Percentiles rank a stretch among this genome's conserved stretches.
Conservation (phyloP, 2,329 filamentous ascomycete species). For the Talaromyces albobiverticillius region DNA sequence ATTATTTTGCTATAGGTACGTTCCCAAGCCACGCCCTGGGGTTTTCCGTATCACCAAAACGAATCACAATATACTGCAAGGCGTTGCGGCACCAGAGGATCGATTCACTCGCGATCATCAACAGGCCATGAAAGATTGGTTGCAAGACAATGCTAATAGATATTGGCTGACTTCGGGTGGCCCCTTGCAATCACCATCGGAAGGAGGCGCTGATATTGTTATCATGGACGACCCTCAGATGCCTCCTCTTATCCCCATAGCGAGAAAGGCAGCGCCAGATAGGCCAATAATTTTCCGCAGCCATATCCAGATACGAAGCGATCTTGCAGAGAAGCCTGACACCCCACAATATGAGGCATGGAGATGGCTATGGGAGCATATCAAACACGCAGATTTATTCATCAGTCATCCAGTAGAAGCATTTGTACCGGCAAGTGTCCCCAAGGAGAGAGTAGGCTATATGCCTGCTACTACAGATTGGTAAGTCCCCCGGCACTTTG, state of each 20-base stretch:
- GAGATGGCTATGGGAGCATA: slow-evolving; percentile 70
- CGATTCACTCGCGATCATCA: slow-evolving; percentile 64
- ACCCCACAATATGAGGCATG: slow-evolving; percentile 72
- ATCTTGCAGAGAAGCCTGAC: slow-evolving; percentile 62
- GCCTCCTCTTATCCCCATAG: slow-evolving; percentile 72
- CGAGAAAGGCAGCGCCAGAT: slow-evolving; percentile 68
- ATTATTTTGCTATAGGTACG: slow-evolving; percentile 47
- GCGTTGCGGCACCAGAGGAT: slow-evolving; percentile 64
- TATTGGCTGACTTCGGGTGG: slow-evolving; percentile 71
- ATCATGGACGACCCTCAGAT: slow-evolving; percentile 83
- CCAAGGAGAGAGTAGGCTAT: slow-evolving; percentile 65
- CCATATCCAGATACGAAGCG: slow-evolving; percentile 78
- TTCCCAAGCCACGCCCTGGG: slow-evolving; percentile 74
- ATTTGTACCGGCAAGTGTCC: slow-evolving; percentile 70
- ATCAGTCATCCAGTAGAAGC: slow-evolving; percentile 75
- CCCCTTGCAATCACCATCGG: slow-evolving; percentile 60
- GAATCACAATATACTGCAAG: slow-evolving; percentile 85
- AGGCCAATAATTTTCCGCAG: slow-evolving; percentile 77
- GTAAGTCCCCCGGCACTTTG: slow-evolving; percentile 63
- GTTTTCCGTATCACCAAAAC: slow-evolving; percentile 84
- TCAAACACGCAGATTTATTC: slow-evolving; percentile 71
- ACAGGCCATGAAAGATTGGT: slow-evolving; percentile 66
- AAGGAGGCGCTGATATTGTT: slow-evolving; percentile 73
- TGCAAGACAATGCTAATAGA: slow-evolving; percentile 67
- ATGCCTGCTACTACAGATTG: slow-evolving; percentile 80